These are phyloP conservation scores for Volvariella volvacea DNA, from an alignment of 1,284 basidiomycete species.

Conservation along the genomic window DNA sequence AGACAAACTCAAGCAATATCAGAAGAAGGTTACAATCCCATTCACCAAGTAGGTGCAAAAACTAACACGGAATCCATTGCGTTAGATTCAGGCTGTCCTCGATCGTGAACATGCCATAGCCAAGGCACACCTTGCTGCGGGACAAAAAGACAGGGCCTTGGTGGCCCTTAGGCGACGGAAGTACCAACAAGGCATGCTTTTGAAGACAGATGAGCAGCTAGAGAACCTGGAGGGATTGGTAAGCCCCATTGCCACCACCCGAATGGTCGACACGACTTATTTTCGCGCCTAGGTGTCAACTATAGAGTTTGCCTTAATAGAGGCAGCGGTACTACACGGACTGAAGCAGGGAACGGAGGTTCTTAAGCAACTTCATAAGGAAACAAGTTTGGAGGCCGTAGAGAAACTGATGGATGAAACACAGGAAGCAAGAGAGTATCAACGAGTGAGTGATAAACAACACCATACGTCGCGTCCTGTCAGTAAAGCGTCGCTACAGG, in stretches of 20 bases:
- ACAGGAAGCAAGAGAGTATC: constrained; percentile 87
- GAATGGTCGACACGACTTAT: background rate
- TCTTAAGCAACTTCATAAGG: constrained; percentile 88
- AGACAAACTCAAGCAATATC: constrained; percentile 93
- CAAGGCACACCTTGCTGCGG: constrained; percentile 70
- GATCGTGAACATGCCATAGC: constrained; percentile 90
- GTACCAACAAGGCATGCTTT: constrained; percentile 86
- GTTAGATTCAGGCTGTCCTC: constrained; percentile 85
- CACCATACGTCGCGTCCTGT: background rate
- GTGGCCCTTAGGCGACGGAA: constrained; percentile 85
- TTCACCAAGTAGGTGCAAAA: background rate
- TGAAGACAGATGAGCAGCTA: constrained; percentile 87
- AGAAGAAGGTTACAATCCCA: constrained; percentile 65
- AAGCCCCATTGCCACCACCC: constrained; percentile 20
- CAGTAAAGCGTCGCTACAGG: constrained; percentile 38
- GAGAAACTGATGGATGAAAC: constrained; percentile 92
- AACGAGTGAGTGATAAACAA: constrained; percentile 52
- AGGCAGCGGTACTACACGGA: constrained; percentile 89
- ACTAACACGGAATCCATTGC: too few species aligned
- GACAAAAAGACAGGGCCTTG: constrained; percentile 83
- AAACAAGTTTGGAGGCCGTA: constrained; percentile 90
- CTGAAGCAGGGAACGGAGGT: constrained; percentile 92
- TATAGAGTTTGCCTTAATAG: constrained; percentile 94
- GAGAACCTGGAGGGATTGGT: constrained; percentile 89
- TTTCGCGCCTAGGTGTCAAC: constrained; percentile 72